Percentiles rank a stretch among this genome's conserved stretches.
Evolutionary conservation across 2,329 filamentous ascomycete species (phyloP).

Genomic region (Trichoderma guizhouense): DNA sequence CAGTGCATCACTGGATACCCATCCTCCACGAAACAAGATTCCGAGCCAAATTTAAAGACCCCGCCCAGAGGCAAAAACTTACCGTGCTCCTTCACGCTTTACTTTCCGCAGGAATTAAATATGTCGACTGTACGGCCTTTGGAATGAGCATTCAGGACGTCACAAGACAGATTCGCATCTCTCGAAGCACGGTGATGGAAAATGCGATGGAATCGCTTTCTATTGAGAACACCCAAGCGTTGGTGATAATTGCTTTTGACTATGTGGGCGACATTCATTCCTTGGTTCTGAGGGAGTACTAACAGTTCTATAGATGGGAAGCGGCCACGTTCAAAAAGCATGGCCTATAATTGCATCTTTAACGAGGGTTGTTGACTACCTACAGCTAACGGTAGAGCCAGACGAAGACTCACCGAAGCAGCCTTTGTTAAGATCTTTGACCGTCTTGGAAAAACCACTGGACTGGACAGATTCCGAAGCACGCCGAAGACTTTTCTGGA

Average conservation of each 20-base stretch:
- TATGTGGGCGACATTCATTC: neutral
- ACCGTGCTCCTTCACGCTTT: neutral
- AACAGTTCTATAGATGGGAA: neutral
- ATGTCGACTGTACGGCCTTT: constrained; percentile 5
- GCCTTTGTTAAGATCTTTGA: neutral
- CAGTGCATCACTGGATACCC: constrained; percentile 14
- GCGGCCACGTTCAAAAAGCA: neutral
- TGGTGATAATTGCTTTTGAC: neutral
- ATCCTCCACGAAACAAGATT: constrained; percentile 16
- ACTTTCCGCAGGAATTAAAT: constrained; percentile 10
- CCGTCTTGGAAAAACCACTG: neutral
- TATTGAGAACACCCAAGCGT: neutral
- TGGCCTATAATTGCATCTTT: constrained; percentile 22
- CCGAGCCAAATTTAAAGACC: neutral
- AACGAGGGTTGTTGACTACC: constrained; percentile 30
- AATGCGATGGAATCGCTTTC: neutral
- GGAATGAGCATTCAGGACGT: constrained; percentile 3
- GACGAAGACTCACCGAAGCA: constrained; percentile 7
- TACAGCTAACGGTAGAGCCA: constrained; percentile 29
- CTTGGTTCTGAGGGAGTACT: neutral
- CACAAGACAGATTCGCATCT: constrained; percentile 6
- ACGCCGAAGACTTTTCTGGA: neutral
- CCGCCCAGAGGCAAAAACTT: neutral
- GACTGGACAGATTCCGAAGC: neutral
- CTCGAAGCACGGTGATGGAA: neutral